Percentiles rank a stretch among this genome's conserved stretches.
phyloP scores from a whole-genome alignment of 768 basidiomycete genomes.

The Podaxis sp. region DNA sequence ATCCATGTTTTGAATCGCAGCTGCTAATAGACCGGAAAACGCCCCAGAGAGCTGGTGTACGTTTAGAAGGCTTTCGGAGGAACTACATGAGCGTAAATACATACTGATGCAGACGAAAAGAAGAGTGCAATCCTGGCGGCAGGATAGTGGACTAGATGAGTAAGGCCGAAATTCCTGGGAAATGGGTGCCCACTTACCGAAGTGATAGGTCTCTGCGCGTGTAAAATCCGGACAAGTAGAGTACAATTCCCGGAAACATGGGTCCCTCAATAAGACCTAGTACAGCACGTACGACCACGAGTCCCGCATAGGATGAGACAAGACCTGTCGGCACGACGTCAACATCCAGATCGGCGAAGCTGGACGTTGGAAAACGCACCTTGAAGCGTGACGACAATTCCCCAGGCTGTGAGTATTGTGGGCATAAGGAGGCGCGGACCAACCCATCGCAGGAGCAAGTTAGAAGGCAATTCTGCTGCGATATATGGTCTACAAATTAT shows the following conservation, averaged over 20 bases:
- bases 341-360: background rate
- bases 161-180: background rate
- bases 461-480: constrained; percentile 43
- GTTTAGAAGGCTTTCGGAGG: background rate
- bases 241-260: constrained; percentile 34
- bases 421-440: constrained; percentile 49
- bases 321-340: constrained; percentile 27
- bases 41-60: constrained; percentile 43
- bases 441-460: constrained; percentile 36
- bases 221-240: constrained; percentile 38
- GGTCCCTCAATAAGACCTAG: constrained; percentile 50
- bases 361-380: constrained; percentile 14
- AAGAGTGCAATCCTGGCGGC: constrained; percentile 34
- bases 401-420: constrained; percentile 45
- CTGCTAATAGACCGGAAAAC: constrained; percentile 61
- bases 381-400: constrained; percentile 42
- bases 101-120: constrained; percentile 33
- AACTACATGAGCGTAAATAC: background rate
- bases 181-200: constrained; percentile 17
- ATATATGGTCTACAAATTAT: constrained; percentile 34
- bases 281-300: constrained; percentile 46
- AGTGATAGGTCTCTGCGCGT: constrained; percentile 29
- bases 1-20: constrained; percentile 55
- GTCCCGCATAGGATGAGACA: constrained; percentile 40
- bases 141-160: background rate